Evolutionary conservation across 2,329 filamentous ascomycete genomes (phyloP), one percentile per base, ranked within the genome.

Genomic region (Byssochlamys sp.): DNA sequence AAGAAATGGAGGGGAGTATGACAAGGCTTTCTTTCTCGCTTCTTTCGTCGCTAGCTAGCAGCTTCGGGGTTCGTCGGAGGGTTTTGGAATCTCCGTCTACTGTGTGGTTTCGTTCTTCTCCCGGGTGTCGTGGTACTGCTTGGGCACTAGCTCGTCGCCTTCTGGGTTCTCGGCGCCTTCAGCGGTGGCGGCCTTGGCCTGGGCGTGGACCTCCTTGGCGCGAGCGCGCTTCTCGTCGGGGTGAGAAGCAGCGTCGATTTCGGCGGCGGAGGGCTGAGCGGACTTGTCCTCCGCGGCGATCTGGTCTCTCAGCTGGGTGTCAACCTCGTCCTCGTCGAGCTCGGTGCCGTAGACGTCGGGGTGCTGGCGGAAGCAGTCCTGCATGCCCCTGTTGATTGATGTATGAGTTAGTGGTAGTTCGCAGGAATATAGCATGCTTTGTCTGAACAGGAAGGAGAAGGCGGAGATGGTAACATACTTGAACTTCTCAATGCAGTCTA

Each of bases 401-500:
- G 19, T 55, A 62, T 61, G 45, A 19, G 58, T 78, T 67, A 72
- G 71, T 66, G 27, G 58, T 60, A 27, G 55, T 26, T n/a, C 35
- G 39, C 48, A 12, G 25, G 33, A 50, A 33, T n/a, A 54, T 52
- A 57, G 39, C 27, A 53, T 58, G 6, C 10, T 7, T 10, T 7
- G 29, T 31, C 19, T 25, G 53, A 48, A 48, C 49, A 55, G 14
- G 33, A 59, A 3, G 10, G 31, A 14, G 10, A 28, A 14, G 9
- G 2, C 29, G 11, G 29, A 31, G 9, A 31, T 31, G 6, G 7
- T 10, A 33, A 82, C 88, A 52, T 81, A 94, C 90, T 95, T 91
- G 82, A 96, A 96, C 78, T 94, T 95, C 28, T 96, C 91, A 69
- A 96, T 94, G 77, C 91, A 96, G 71, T 96, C 91, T 79, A 96